Evolutionary conservation across 495 filamentous ascomycete genomes (phyloP), one percentile per base, ranked within the genome.

Genomic region (Physcia stellaris): DNA sequence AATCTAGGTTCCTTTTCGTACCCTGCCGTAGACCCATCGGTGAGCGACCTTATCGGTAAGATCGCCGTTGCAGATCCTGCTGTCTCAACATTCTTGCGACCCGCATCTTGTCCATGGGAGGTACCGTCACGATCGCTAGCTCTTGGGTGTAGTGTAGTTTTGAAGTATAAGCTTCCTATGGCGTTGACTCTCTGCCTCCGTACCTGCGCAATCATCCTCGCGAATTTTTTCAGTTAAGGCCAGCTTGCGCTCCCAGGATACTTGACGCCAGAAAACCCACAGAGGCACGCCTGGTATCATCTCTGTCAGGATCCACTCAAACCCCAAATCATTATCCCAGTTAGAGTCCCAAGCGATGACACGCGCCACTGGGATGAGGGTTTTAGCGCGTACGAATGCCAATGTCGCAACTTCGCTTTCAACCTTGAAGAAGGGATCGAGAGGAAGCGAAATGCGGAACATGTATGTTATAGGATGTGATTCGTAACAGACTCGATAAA

Each of bases 381-480:
- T 51, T 15, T 57, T 30, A 45, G 17, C 15, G 13, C 11, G 20
- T 30, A 61, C 52, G 58, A 60, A 56, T 20, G 52, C 39, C 43
- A 66, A 56, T 4, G 63, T 68, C 15, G 64, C 64, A 12, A 64
- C 61, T 45, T 68, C 63, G 46, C 61, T 66, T n/a, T n/a, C n/a
- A n/a, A n/a, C n/a, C n/a, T n/a, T n/a, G n/a, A n/a, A n/a, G n/a
- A n/a, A n/a, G n/a, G n/a, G n/a, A n/a, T n/a, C n/a, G n/a, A n/a
- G n/a, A n/a, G n/a, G n/a, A n/a, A n/a, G n/a, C n/a, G n/a, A n/a
- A n/a, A n/a, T n/a, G n/a, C n/a, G n/a, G n/a, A n/a, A n/a, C n/a
- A n/a, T n/a, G n/a, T n/a, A n/a, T n/a, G n/a, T n/a, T n/a, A n/a
- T n/a, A n/a, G n/a, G n/a, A n/a, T n/a, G n/a, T n/a, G n/a, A n/a